phyloP scores from a whole-genome alignment of 768 basidiomycete genomes.

The Suillus luteus region DNA sequence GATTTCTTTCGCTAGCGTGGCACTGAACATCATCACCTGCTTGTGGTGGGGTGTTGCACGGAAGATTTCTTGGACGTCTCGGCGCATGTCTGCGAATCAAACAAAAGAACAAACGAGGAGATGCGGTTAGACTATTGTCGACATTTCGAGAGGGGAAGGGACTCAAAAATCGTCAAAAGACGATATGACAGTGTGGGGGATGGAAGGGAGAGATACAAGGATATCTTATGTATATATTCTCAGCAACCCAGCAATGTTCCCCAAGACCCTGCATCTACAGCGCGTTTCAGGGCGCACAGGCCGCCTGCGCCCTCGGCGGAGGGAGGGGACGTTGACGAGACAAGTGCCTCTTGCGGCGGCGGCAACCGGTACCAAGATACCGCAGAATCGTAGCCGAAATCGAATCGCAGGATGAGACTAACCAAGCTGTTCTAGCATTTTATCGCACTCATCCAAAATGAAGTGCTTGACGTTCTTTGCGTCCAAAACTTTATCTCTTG shows the following conservation, averaged over 20 bases:
- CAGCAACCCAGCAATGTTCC: slow-evolving; percentile 37
- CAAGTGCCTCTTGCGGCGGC: slow-evolving; percentile 38
- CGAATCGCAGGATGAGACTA: slow-evolving; percentile 72
- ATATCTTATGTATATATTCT: slow-evolving; percentile 14
- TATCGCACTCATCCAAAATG: slow-evolving; percentile 99
- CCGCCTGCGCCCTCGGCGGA: slow-evolving; percentile 40
- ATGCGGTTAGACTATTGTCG: slow-evolving; percentile 65
- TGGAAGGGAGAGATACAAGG: background rate
- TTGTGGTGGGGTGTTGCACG: slow-evolving; percentile 98
- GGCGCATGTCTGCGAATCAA: slow-evolving; percentile 90
- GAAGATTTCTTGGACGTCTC: slow-evolving; percentile 99
- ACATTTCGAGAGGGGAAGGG: slow-evolving; percentile 54
- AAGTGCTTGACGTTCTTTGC: slow-evolving; percentile 98
- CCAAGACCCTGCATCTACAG: slow-evolving; percentile 41
- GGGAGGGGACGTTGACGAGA: slow-evolving; percentile 41
- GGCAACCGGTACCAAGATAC: slow-evolving; percentile 42
- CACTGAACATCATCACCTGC: slow-evolving; percentile 99
- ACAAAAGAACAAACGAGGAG: slow-evolving; percentile 44
- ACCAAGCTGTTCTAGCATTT: slow-evolving; percentile 99
- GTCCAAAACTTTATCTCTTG: slow-evolving; percentile 93
- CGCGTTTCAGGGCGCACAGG: slow-evolving; percentile 40
- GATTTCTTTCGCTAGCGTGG: slow-evolving; percentile 96
- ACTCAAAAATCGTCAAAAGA: slow-evolving; percentile 44
- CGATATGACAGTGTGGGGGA: slow-evolving; percentile 29
- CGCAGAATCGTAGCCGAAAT: slow-evolving; percentile 60